phyloP scores from a whole-genome alignment of 805 yeast species.

The Tetrapisispora taiwanensis region DNA sequence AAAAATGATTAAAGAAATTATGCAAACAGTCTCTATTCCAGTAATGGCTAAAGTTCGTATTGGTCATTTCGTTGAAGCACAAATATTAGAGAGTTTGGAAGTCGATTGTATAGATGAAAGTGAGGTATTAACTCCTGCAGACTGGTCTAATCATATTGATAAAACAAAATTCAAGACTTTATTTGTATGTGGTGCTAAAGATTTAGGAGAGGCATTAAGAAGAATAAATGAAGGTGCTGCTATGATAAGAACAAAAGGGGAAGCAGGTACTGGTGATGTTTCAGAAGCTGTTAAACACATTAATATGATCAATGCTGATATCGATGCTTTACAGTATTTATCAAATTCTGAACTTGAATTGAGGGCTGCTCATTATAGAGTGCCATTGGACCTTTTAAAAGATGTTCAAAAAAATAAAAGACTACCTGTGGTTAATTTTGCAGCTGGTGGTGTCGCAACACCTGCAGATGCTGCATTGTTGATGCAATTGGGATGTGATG shows the following conservation, averaged over 20 bases:
- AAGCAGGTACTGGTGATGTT: slow-evolving; percentile 83
- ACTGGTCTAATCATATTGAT: slow-evolving; percentile 51
- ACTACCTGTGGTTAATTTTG: slow-evolving; percentile 75
- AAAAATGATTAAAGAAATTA: slow-evolving; percentile 61
- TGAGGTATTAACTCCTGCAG: slow-evolving; percentile 79
- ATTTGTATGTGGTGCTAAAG: slow-evolving; percentile 76
- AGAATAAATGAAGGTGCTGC: slow-evolving; percentile 78
- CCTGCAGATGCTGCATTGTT: slow-evolving; percentile 82
- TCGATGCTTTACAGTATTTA: slow-evolving; percentile 27
- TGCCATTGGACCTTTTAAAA: slow-evolving; percentile 45
- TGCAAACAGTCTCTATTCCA: slow-evolving; percentile 54
- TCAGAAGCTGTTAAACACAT: slow-evolving; percentile 76
- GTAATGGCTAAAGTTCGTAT: slow-evolving; percentile 84
- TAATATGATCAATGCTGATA: slow-evolving; percentile 47
- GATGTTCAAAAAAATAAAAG: slow-evolving; percentile 39
- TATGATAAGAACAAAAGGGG: slow-evolving; percentile 80
- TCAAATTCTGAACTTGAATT: slow-evolving; percentile 37
- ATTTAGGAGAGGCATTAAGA: slow-evolving; percentile 73
- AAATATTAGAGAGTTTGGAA: slow-evolving; percentile 57
- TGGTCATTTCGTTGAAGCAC: slow-evolving; percentile 78
- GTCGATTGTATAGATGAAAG: slow-evolving; percentile 78
- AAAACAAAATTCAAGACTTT: slow-evolving; percentile 58
- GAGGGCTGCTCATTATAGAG: slow-evolving; percentile 49
- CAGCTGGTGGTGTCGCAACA: slow-evolving; percentile 84
- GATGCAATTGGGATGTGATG: slow-evolving; percentile 74